These are phyloP conservation scores for Chytriomyces confervae DNA, from an alignment of 192 early-diverging fungal genomes.

Conservation along the genomic window DNA sequence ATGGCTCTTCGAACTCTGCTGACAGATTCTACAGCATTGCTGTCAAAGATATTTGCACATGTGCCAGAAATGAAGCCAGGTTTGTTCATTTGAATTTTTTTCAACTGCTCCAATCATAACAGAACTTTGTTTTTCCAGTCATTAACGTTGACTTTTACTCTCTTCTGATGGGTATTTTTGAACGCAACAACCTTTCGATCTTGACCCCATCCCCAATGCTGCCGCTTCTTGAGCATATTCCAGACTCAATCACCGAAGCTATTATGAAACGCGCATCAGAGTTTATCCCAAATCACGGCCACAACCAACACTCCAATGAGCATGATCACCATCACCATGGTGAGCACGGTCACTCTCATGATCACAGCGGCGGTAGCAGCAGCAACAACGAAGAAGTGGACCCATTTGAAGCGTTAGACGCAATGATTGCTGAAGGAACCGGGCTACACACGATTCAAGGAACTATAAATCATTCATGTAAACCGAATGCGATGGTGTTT, in stretches of 20 bases:
- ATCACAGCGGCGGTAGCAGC: background rate
- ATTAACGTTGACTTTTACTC: conserved; percentile 38
- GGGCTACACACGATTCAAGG: conserved; percentile 33
- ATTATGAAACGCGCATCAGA: conserved; percentile 17
- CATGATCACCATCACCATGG: conserved; percentile 35
- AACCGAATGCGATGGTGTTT: conserved; percentile 39
- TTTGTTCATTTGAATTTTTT: too few species aligned
- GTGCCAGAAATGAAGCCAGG: background rate
- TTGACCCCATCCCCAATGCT: conserved; percentile 23
- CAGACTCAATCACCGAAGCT: background rate
- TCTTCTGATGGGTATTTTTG: conserved; percentile 40
- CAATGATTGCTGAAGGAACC: conserved; percentile 29
- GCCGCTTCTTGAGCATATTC: conserved; percentile 9
- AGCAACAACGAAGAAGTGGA: conserved; percentile 1
- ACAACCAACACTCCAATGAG: conserved; percentile 6
- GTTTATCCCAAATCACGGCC: background rate
- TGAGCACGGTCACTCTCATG: conserved; percentile 15
- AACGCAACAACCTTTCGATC: conserved; percentile 36
- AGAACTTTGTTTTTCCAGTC: background rate
- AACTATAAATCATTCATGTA: conserved; percentile 45
- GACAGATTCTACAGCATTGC: conserved; percentile 23
- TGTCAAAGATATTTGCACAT: conserved; percentile 10
- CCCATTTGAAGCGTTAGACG: conserved; percentile 17
- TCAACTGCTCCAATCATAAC: too few species aligned
- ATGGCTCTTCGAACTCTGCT: conserved; percentile 18